Conservation (phyloP, 208 protist genomes). For the Trypanosoma mega region DNA sequence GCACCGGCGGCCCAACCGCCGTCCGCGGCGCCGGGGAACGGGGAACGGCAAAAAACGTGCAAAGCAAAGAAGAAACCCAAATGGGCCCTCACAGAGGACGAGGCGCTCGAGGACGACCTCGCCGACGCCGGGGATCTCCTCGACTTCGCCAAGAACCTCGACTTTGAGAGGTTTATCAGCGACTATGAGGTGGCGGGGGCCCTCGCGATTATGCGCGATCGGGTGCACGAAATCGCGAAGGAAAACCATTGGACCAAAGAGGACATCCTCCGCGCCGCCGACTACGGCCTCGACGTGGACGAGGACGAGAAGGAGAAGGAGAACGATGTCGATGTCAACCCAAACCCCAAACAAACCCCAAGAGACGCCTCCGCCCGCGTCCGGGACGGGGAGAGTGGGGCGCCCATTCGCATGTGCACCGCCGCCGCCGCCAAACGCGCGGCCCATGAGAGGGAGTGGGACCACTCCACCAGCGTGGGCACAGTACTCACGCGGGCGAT, state of each 20-base stretch:
- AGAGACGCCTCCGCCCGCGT: no score
- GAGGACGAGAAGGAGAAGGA: slow-evolving; percentile 38
- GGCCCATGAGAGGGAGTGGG: slow-evolving; percentile 47
- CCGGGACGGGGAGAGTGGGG: not conserved
- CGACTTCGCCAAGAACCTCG: slow-evolving; percentile 83
- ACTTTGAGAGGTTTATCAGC: slow-evolving; percentile 89
- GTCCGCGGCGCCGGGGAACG: not conserved
- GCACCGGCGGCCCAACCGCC: slow-evolving; percentile 7
- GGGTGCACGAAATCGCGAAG: slow-evolving; percentile 76
- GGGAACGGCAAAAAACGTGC: not conserved
- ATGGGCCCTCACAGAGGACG: slow-evolving; percentile 92
- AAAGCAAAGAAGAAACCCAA: slow-evolving; percentile 69
- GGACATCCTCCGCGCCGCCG: slow-evolving; percentile 48
- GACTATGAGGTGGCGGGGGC: slow-evolving; percentile 91
- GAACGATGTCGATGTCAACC: slow-evolving; percentile 25
- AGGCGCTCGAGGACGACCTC: slow-evolving; percentile 85
- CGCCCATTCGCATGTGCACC: slow-evolving; percentile 12
- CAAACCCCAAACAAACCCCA: slow-evolving; percentile 3
- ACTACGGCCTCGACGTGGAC: slow-evolving; percentile 29
- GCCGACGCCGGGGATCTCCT: slow-evolving; percentile 65
- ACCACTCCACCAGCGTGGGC: slow-evolving; percentile 35
- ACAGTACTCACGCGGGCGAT: slow-evolving; percentile 71
- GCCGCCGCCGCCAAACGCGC: slow-evolving; percentile 35
- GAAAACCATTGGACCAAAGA: slow-evolving; percentile 79
- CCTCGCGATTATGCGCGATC: slow-evolving; percentile 86